Conservation (phyloP, 2,329 filamentous ascomycete species). For the Ceratocystis smalleyi region DNA sequence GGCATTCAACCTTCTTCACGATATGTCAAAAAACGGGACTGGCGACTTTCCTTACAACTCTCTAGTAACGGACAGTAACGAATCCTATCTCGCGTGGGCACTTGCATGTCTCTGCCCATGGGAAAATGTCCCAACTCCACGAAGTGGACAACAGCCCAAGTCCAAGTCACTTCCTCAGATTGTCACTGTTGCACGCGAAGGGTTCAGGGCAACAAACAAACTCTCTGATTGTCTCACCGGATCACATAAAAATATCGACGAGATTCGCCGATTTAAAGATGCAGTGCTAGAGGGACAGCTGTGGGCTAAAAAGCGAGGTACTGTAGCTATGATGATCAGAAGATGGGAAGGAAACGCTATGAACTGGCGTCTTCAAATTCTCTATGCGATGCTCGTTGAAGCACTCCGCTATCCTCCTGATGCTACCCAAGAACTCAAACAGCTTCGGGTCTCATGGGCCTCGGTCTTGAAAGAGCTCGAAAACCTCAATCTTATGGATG, state of each 20-base stretch:
- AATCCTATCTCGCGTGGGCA: constrained; percentile 60
- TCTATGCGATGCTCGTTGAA: constrained; percentile 54
- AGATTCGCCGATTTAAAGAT: constrained; percentile 49
- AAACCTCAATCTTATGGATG: constrained; percentile 41
- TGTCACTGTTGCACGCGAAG: constrained; percentile 53
- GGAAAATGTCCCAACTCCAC: constrained; percentile 34
- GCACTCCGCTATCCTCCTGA: constrained; percentile 26
- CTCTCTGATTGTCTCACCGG: constrained; percentile 51
- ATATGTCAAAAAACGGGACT: constrained; percentile 30
- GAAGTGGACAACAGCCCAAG: constrained; percentile 32
- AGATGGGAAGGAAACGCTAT: constrained; percentile 47
- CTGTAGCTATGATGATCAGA: constrained; percentile 58
- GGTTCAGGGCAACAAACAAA: constrained; percentile 66
- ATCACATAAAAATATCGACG: constrained; percentile 43
- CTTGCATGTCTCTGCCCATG: constrained; percentile 63
- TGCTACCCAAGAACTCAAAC: constrained; percentile 23
- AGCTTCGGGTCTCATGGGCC: constrained; percentile 15
- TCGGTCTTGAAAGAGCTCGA: constrained; percentile 34
- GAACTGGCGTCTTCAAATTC: constrained; percentile 55
- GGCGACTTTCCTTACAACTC: constrained; percentile 35
- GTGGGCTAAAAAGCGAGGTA: constrained; percentile 40
- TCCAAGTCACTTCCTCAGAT: constrained; percentile 35
- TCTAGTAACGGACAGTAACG: constrained; percentile 48
- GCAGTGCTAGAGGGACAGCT: constrained; percentile 33
- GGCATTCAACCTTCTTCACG: constrained; percentile 48